Conservation (phyloP, 2,329 filamentous ascomycete species). For the Aspergillus terreus region DNA sequence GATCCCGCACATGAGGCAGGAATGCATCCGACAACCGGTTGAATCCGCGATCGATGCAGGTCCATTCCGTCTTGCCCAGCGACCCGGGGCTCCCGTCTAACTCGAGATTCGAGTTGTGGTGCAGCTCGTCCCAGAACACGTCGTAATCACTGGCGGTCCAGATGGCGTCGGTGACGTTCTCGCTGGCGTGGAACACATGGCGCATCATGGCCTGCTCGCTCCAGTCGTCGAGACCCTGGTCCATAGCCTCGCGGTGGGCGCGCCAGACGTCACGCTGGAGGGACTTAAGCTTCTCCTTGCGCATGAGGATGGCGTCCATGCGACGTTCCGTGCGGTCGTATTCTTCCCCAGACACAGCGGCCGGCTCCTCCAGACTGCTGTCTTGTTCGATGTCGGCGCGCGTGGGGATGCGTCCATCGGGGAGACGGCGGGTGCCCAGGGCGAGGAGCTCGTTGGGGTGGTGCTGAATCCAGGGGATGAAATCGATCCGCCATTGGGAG, state of each 20-base stretch:
- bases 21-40: constrained; percentile 35
- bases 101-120: constrained; percentile 32
- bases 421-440: constrained; percentile 13
- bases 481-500: constrained; percentile 20
- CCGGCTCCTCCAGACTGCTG: constrained; percentile 14
- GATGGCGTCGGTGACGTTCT: constrained; percentile 38
- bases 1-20: constrained; percentile 26
- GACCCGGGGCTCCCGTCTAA: constrained; percentile 23
- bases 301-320: constrained; percentile 18
- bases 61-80: constrained; percentile 25
- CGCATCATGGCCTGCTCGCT: constrained; percentile 26
- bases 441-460: constrained; percentile 27
- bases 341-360: constrained; percentile 6
- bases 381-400: constrained; percentile 18
- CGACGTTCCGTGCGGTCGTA: constrained; percentile 9
- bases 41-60: constrained; percentile 32
- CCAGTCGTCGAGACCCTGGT: constrained; percentile 23
- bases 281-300: constrained; percentile 15
- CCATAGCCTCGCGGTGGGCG: constrained; percentile 19
- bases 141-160: constrained; percentile 29
- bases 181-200: constrained; percentile 30
- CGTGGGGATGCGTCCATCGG: constrained; percentile 24
- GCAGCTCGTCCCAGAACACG: constrained; percentile 32
- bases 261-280: constrained; percentile 21
- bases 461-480: constrained; percentile 25